Percentiles rank a stretch among this genome's conserved stretches.
phyloP scores from a whole-genome alignment of 169 alveolate genomes.

The Miamiensis avidus region DNA sequence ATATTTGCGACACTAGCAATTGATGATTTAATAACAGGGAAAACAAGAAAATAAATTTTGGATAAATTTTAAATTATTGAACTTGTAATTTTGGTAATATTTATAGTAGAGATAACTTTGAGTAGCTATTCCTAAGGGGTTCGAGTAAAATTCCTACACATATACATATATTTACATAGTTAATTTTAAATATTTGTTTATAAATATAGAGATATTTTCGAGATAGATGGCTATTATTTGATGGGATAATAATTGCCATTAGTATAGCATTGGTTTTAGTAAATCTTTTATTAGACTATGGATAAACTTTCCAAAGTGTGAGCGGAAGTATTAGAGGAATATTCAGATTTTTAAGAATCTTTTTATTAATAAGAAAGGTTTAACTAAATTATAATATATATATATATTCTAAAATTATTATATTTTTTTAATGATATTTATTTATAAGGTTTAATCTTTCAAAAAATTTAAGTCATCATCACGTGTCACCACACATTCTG shows the following conservation, averaged over 20 bases:
- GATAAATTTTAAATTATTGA: slow-evolving; percentile 20
- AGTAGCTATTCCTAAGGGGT: slow-evolving; percentile 17
- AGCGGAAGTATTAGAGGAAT: slow-evolving; percentile 38
- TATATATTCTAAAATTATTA: background rate
- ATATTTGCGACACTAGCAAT: slow-evolving; percentile 14
- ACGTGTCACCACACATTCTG: slow-evolving; percentile 32
- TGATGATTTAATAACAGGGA: background rate
- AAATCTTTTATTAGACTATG: slow-evolving; percentile 6
- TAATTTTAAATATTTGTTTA: background rate
- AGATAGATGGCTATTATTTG: slow-evolving; percentile 38
- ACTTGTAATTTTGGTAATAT: slow-evolving; percentile 18
- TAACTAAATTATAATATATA: background rate
- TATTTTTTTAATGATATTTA: background rate
- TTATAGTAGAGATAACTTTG: slow-evolving; percentile 25
- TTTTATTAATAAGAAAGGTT: slow-evolving; percentile 40
- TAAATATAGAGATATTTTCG: slow-evolving; percentile 24
- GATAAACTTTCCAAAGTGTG: slow-evolving; percentile 16
- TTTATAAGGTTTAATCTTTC: slow-evolving; percentile 26
- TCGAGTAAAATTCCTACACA: background rate
- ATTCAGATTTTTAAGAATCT: slow-evolving; percentile 45
- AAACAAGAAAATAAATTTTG: background rate
- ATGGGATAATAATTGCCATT: slow-evolving; percentile 23
- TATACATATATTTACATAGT: background rate
- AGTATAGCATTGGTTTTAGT: slow-evolving; percentile 32
- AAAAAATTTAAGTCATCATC: slow-evolving; percentile 20